Evolutionary conservation across 139 green algal species (phyloP), one percentile per base, ranked within the genome.

Genomic region (Closterium sp.): DNA sequence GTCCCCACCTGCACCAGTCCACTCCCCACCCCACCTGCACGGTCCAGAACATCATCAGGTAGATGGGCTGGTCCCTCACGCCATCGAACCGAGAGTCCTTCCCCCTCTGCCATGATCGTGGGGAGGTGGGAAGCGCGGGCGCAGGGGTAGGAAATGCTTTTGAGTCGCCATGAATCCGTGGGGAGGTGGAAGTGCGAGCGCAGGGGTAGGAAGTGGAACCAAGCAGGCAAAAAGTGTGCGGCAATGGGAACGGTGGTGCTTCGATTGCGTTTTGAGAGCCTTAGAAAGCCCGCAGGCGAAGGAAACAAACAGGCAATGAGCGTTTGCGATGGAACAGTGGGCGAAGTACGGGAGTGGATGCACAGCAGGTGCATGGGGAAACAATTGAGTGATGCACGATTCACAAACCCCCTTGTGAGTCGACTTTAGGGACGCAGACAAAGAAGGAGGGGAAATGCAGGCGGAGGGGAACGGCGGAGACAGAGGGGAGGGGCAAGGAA

Each of bases 11-110:
- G 62, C 17, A 27, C 62, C 10, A 13, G 17, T 19, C 62, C 38
- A 7, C 79, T 30, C 27, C 79, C 79, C 79, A n/a, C 79, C 84
- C 28, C n/a, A 91, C 96, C 96, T 97, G 96, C 92, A 97, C 95
- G 27, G 93, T 96, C 96, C 96, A 98, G 85, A 91, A 95, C 1
- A 97, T 89, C 42, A 97, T 92, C 88, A 97, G 95, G 29, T 24
- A 93, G 29, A 88, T 70, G 10, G 97, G 97, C 29, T 97, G 92
- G 19, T 96, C 32, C 94, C 97, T 96, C 31, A 96, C 93, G 50
- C 95, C 93, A 17, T 98, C 96, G 88, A 98, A 98, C 4, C 97
- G 88, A 79, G 85, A 95, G 96, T 98, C 97, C n/a, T 93, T 91
- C 22, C 96, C 96, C 9, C 89, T 95, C 89, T 97, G 96, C 17